phyloP scores from a whole-genome alignment of 441 rosid species.

The Aquilaria agallochum region DNA sequence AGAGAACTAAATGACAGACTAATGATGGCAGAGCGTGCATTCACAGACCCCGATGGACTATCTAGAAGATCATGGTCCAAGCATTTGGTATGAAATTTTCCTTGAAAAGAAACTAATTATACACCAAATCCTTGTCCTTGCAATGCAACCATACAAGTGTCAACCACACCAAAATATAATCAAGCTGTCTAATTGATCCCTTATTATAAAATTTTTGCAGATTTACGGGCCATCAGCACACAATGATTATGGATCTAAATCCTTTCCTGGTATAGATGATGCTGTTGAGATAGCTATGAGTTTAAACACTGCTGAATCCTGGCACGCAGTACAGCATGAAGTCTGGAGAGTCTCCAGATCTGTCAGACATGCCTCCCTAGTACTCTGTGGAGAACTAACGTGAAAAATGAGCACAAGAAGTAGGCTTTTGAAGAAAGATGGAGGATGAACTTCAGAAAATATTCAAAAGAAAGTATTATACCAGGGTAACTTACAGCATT shows the following conservation, averaged over 20 bases:
- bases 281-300: conserved; percentile 53
- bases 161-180: neutral
- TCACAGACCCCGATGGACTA: conserved; percentile 80
- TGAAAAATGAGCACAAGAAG: conserved; percentile 17
- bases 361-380: conserved; percentile 56
- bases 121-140: neutral
- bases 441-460: no score
- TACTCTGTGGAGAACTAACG: conserved; percentile 53
- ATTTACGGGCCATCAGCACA: conserved; percentile 72
- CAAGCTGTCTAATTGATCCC: conserved; percentile 3
- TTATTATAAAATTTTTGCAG: conserved; percentile 11
- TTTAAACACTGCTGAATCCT: conserved; percentile 39
- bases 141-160: neutral
- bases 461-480: no score
- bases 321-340: conserved; percentile 72
- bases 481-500: no score
- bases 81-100: conserved; percentile 54
- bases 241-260: conserved; percentile 61
- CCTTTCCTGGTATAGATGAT: conserved; percentile 72
- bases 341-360: conserved; percentile 82
- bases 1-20: conserved; percentile 79
- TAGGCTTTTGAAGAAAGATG: no score
- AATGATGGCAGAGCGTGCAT: conserved; percentile 84
- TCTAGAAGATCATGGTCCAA: conserved; percentile 64
- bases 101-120: neutral